Percentiles rank a stretch among this genome's conserved stretches.
These are phyloP conservation scores for Urtica urens DNA, from an alignment of 306 rosid genomes.

Conservation along the genomic window DNA sequence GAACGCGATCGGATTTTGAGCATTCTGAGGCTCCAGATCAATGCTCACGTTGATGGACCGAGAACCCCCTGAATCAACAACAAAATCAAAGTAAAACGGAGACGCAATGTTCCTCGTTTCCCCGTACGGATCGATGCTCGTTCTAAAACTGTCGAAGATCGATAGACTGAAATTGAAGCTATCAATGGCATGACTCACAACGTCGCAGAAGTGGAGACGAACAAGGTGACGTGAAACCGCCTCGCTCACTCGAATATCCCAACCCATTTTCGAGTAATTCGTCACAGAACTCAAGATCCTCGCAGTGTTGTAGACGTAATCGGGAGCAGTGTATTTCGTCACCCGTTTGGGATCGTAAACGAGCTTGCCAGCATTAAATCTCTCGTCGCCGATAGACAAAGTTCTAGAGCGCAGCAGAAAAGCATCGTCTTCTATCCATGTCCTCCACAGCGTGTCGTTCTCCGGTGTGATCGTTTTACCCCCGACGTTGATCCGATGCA, in stretches of 20 bases:
- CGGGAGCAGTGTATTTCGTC: conserved; percentile 5
- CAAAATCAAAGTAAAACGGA: conserved; percentile 22
- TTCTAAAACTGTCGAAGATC: neutral
- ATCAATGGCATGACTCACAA: rapidly evolving
- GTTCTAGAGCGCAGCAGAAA: neutral
- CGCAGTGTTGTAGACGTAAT: conserved; percentile 9
- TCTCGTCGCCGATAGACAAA: neutral
- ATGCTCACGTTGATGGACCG: conserved; percentile 19
- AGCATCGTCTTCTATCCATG: conserved; percentile 7
- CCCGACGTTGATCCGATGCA: conserved; percentile 32
- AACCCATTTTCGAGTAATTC: conserved; percentile 1
- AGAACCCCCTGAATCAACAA: conserved; percentile 19
- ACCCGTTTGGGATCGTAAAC: too few species aligned
- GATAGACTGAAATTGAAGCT: neutral
- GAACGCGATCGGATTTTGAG: neutral
- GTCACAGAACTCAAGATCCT: neutral
- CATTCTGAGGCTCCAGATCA: neutral
- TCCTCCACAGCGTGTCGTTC: conserved; percentile 9
- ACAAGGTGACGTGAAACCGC: conserved; percentile 8
- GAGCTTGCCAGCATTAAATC: rapidly evolving
- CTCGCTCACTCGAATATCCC: conserved; percentile 12
- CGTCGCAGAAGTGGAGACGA: conserved; percentile 33
- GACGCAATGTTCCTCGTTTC: rapidly evolving
- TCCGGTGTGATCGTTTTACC: neutral
- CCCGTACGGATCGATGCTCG: rapidly evolving